phyloP scores from a whole-genome alignment of 1,284 basidiomycete species.

The Fomes fomentarius region DNA sequence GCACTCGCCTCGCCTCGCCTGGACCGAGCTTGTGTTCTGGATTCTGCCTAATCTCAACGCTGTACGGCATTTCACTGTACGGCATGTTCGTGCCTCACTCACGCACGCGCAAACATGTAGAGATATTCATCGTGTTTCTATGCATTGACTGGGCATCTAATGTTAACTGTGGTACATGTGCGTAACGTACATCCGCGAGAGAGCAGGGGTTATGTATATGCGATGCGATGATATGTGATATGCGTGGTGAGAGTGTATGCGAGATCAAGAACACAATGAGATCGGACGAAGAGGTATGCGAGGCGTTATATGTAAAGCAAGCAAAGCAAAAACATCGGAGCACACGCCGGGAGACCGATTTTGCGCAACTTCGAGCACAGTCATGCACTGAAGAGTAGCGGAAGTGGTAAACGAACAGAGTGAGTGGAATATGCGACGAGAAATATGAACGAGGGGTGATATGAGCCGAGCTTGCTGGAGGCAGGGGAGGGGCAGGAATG shows the following conservation, averaged over 20 bases:
- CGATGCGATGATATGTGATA: conserved; percentile 5
- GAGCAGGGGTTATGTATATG: conserved; percentile 4
- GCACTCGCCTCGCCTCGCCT: neutral
- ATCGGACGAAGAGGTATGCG: neutral
- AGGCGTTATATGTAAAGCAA: neutral
- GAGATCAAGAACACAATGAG: neutral
- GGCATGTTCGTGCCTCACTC: too few species aligned
- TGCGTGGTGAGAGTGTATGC: conserved; percentile 4
- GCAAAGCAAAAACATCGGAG: neutral
- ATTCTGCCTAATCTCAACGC: too few species aligned
- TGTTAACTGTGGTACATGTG: conserved; percentile 23
- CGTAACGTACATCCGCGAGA: conserved; percentile 20
- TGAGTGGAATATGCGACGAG: neutral
- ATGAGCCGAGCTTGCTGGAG: conserved; percentile 4
- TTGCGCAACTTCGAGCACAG: neutral
- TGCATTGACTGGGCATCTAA: conserved; percentile 25
- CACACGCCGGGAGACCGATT: neutral
- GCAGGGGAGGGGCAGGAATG: neutral
- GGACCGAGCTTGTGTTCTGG: neutral
- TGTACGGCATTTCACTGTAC: too few species aligned
- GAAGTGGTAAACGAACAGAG: too few species aligned
- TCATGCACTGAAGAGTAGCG: too few species aligned
- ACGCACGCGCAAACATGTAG: neutral
- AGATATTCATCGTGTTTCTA: conserved; percentile 10
- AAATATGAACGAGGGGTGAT: neutral